Conservation (phyloP, 2,329 filamentous ascomycete species). For the Trichoderma sp. region DNA sequence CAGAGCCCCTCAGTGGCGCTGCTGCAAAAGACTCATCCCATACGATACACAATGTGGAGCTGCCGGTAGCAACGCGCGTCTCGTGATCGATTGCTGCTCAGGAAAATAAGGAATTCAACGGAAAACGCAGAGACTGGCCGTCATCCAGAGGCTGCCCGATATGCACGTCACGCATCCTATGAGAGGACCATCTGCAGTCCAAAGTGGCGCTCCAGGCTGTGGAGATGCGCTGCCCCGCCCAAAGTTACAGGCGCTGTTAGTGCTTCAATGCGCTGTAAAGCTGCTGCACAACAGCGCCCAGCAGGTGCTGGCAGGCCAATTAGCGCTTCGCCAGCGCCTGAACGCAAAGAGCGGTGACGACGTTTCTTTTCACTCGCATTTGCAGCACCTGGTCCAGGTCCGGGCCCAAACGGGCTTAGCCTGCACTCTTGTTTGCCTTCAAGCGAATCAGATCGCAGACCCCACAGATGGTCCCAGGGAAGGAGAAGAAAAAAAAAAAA, state of each 20-base stretch:
- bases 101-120: not conserved
- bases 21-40: conserved; percentile 5
- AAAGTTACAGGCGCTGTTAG: conserved; percentile 8
- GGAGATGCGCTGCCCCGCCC: conserved; percentile 4
- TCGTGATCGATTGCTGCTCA: conserved; percentile 5
- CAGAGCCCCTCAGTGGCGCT: conserved; percentile 10
- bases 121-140: not conserved
- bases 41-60: conserved; percentile 1
- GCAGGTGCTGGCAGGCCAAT: not conserved
- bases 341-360: conserved; percentile 20
- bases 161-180: conserved; percentile 12
- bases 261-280: not conserved
- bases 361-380: not conserved
- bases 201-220: conserved; percentile 5
- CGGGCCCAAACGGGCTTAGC: conserved; percentile 11
- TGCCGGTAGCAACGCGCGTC: not conserved
- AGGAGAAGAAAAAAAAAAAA: too few relatives aligned
- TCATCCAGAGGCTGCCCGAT: not conserved
- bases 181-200: conserved; percentile 1
- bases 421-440: conserved; percentile 3
- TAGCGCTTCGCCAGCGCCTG: not conserved
- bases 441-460: conserved; percentile 24
- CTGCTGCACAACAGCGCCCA: conserved; percentile 11
- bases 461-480: conserved; percentile 24
- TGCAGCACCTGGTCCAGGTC: not conserved